Conservation (phyloP, 805 yeast species). For the Ogataea angusta region DNA sequence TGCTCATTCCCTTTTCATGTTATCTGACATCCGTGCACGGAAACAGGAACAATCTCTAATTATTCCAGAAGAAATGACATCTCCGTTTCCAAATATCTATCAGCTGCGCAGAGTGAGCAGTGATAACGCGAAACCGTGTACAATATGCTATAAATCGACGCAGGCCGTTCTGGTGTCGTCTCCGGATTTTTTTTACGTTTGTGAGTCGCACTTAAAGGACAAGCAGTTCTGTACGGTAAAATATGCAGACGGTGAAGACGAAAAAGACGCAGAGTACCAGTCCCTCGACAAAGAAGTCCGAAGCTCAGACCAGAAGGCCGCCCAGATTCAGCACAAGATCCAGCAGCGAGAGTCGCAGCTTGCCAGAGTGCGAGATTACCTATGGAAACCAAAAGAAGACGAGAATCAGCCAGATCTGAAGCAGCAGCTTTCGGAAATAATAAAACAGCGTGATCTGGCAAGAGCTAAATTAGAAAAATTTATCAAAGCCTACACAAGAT, state of each 20-base stretch:
- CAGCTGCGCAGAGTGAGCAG: conserved; percentile 40
- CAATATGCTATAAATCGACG: conserved; percentile 49
- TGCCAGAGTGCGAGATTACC: conserved; percentile 24
- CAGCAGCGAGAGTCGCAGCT: conserved; percentile 19
- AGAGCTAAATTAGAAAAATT: conserved; percentile 18
- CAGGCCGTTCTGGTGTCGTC: conserved; percentile 41
- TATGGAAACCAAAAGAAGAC: conserved; percentile 21
- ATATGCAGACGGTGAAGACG: conserved; percentile 30
- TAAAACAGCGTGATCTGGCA: neutral
- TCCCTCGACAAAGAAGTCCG: conserved; percentile 16
- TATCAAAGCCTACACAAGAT: conserved; percentile 35
- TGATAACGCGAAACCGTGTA: conserved; percentile 43
- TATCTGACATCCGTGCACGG: conserved; percentile 5
- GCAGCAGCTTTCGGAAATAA: neutral
- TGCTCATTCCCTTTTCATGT: neutral
- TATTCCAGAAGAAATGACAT: neutral
- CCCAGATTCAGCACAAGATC: conserved; percentile 36
- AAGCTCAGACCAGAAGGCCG: conserved; percentile 24
- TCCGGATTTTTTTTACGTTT: conserved; percentile 53
- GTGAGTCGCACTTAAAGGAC: conserved; percentile 47
- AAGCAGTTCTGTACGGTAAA: conserved; percentile 38
- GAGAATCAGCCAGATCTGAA: conserved; percentile 10
- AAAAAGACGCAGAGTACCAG: conserved; percentile 7
- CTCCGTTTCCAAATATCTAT: conserved; percentile 35
- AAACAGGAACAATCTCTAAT: neutral